Evolutionary conservation across 139 green algal species (phyloP).

Genomic region (Zygnema circumcarinatum): DNA sequence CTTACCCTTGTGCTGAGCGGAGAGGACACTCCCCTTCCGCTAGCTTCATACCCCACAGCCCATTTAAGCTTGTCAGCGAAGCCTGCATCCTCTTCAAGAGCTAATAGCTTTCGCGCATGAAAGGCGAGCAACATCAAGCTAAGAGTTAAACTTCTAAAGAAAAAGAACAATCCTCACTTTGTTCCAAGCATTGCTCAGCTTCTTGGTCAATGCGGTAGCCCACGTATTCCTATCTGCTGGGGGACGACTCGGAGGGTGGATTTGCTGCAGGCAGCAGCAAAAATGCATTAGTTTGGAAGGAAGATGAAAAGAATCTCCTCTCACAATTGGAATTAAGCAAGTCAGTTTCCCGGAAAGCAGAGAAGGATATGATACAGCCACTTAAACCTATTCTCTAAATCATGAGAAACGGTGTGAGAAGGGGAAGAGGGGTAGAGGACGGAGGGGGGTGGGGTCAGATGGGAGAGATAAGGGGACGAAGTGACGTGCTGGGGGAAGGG

Average conservation of each 20-base stretch:
- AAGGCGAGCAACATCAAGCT: too few species aligned
- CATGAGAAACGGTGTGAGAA: too few species aligned
- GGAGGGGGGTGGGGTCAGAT: too few species aligned
- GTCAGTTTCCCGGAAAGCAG: background rate
- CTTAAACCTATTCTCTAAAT: too few species aligned
- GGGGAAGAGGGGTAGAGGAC: too few species aligned
- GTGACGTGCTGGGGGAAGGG: too few species aligned
- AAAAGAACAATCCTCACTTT: slow-evolving; percentile 6
- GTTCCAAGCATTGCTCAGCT: slow-evolving; percentile 32
- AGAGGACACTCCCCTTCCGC: background rate
- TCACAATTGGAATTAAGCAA: background rate
- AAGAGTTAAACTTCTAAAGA: too few species aligned
- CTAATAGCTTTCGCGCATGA: background rate
- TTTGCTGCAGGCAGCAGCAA: slow-evolving; percentile 15
- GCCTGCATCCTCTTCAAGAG: background rate
- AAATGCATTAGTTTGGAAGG: background rate
- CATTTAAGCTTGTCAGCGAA: too few species aligned
- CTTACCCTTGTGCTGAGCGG: background rate
- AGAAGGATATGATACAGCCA: background rate
- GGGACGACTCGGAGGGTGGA: slow-evolving; percentile 23
- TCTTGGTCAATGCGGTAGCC: slow-evolving; percentile 18
- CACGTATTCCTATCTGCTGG: slow-evolving; percentile 28
- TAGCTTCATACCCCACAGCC: background rate
- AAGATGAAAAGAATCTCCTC: background rate
- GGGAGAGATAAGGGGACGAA: too few species aligned